These are phyloP conservation scores for Emergomyces pasteurianus DNA, from an alignment of 2,329 filamentous ascomycete species.

Conservation along the genomic window DNA sequence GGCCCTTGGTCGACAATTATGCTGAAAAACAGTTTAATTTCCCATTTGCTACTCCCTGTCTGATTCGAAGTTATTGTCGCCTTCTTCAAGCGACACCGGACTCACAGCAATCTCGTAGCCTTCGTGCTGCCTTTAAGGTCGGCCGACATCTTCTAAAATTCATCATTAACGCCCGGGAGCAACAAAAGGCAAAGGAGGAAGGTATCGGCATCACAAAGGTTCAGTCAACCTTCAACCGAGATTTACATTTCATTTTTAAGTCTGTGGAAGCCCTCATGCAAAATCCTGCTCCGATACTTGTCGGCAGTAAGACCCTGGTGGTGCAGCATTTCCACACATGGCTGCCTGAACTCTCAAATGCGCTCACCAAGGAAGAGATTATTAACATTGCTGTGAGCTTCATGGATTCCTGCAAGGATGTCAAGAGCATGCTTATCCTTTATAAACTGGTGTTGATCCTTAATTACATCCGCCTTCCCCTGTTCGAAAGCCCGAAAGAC, in stretches of 20 bases:
- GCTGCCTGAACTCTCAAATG: slow-evolving; percentile 76
- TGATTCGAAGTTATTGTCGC: slow-evolving; percentile 76
- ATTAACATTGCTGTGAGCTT: slow-evolving; percentile 86
- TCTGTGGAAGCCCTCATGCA: slow-evolving; percentile 82
- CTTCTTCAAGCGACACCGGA: slow-evolving; percentile 75
- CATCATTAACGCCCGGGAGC: slow-evolving; percentile 75
- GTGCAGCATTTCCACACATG: slow-evolving; percentile 96
- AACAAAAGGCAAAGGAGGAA: slow-evolving; percentile 80
- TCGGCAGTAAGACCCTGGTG: slow-evolving; percentile 87
- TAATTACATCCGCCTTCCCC: slow-evolving; percentile 70
- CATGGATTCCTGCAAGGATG: slow-evolving; percentile 75
- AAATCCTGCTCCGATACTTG: slow-evolving; percentile 69
- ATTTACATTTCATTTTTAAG: slow-evolving; percentile 79
- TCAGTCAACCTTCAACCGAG: slow-evolving; percentile 63
- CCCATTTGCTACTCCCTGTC: slow-evolving; percentile 77
- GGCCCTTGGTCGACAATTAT: slow-evolving; percentile 83
- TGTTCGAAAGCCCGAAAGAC: slow-evolving; percentile 71
- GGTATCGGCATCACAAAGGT: slow-evolving; percentile 69
- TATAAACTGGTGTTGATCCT: slow-evolving; percentile 90
- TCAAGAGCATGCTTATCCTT: slow-evolving; percentile 80
- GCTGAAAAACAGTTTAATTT: slow-evolving; percentile 83
- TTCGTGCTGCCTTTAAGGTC: slow-evolving; percentile 90
- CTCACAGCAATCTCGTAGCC: slow-evolving; percentile 66
- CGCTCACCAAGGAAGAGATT: slow-evolving; percentile 72
- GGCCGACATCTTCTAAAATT: slow-evolving; percentile 88